Evolutionary conservation across 2,329 filamentous ascomycete species (phyloP), one percentile per base, ranked within the genome.

Genomic region (Fusarium sp.): DNA sequence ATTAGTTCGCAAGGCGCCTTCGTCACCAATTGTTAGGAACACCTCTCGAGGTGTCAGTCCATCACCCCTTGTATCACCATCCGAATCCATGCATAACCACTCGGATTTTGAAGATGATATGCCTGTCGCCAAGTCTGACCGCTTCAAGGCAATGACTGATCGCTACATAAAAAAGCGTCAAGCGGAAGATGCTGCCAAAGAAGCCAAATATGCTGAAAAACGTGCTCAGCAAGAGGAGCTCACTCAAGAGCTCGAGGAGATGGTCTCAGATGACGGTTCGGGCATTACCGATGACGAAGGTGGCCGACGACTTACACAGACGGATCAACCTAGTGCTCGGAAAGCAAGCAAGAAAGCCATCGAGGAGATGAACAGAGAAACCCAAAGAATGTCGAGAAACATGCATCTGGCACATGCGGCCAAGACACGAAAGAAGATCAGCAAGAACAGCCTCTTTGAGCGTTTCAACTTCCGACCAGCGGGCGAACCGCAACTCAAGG

Each of bases 291-390:
- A 91, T 60, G 89, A 88, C 33, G 88, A 89, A 26, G 86, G 83
- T 40, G 90, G 85, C n/a, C 84, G 83, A 43, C 87, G 83, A 65
- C 81, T 96, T 44, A 92, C 91, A 1, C 92, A 94, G 74, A 82
- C 86, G 39, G 83, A 86, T 26, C 88, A 90, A 6, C 90, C 93
- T 7, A 86, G 63, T 32, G 60, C 87, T 11, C 88, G 96, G 14
- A 97, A 96, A 76, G 94, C 96, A 1, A 95, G 94, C 82, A 98
- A 95, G 81, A 97, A 94, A 80, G 96, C 96, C 0, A 78, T 97
- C 41, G 93, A 97, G 76, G 95, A 98, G 71, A 97, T 99, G 91
- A 91, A 92, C 72, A 88, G 93, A 59, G 96, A 99, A 79, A 97
- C 95, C 2, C 96, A 99, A 81, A 89, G 96, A 30, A 88, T 99